Evolutionary conservation across 345 rosid species (phyloP), one percentile per base, ranked within the genome.

Genomic region (Eutrema japonicum): DNA sequence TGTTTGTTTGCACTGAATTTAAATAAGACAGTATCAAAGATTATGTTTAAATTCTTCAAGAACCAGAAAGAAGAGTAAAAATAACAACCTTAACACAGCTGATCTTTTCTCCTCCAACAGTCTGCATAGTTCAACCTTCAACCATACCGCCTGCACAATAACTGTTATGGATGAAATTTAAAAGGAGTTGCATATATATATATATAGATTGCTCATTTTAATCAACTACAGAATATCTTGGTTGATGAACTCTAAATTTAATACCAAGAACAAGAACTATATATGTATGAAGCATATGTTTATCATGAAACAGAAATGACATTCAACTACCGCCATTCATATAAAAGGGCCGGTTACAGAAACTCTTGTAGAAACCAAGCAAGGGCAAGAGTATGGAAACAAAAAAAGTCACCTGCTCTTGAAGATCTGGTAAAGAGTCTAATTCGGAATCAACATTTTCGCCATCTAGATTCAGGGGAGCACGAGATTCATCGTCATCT

Each of bases 61-160:
- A 71, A 73, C 4, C 32, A 53, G 29, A 32, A 57, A 12, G 36
- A 33, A 42, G 73, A 65, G 71, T 75, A 59, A 71, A 52, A 76
- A 76, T 71, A 76, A 77, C 64, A 78, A 90, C 99, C 97, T 88
- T 76, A 95, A 84, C 38, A 82, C 61, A 43, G 94, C 86, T 56
- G 91, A 86, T 87, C 96, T 86, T 82, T 87, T 92, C 82, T 95
- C 96, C 84, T 90, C 93, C 73, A 95, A 79, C 53, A 90, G 59
- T 70, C 88, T 87, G 77, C 92, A 92, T 65, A 92, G 78, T 83
- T 90, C 97, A 72, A 88, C 96, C 89, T 92, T 95, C 83, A 92
- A 56, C 99, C 96, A 84, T 50, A 79, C 85, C 60, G 86, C 96
- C 99, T 95, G 89, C 86, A 78, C 79, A 79, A 40, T 47, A 83